Conservation (phyloP, 352 stramenopile genomes). For the Phytophthora agathidicida region DNA sequence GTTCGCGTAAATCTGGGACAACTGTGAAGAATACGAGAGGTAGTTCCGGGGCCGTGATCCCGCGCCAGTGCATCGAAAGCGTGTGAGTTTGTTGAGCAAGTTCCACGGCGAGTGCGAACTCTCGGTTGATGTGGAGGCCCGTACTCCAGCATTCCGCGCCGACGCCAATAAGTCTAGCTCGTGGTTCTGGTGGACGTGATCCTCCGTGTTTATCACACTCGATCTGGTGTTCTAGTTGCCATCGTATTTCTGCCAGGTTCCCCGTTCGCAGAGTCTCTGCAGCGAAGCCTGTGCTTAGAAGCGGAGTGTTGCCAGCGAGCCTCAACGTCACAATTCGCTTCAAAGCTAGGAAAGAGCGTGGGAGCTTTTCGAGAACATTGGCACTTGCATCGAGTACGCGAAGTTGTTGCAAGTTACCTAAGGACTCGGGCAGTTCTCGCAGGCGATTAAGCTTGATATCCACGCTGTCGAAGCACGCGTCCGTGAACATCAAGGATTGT, state of each 20-base stretch:
- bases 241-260: conserved; percentile 51
- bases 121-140: conserved; percentile 65
- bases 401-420: conserved; percentile 55
- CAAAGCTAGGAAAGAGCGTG: conserved; percentile 54
- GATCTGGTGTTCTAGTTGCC: conserved; percentile 63
- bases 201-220: conserved; percentile 44
- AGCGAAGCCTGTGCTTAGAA: conserved; percentile 42
- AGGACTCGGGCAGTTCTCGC: conserved; percentile 40
- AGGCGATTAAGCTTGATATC: conserved; percentile 82
- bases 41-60: conserved; percentile 50
- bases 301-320: conserved; percentile 53
- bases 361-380: conserved; percentile 60
- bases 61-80: conserved; percentile 78
- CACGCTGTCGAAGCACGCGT: conserved; percentile 41
- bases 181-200: conserved; percentile 36
- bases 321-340: conserved; percentile 51
- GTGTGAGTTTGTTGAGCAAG: conserved; percentile 38
- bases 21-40: conserved; percentile 56
- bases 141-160: conserved; percentile 72
- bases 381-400: conserved; percentile 58
- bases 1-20: conserved; percentile 45
- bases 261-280: conserved; percentile 49
- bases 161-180: conserved; percentile 47
- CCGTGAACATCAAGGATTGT: neutral
- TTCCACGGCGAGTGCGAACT: conserved; percentile 52